Base-by-base conservation (phyloP, 2,329 filamentous ascomycete species). In the Colletotrichum chrysophilum region DNA sequence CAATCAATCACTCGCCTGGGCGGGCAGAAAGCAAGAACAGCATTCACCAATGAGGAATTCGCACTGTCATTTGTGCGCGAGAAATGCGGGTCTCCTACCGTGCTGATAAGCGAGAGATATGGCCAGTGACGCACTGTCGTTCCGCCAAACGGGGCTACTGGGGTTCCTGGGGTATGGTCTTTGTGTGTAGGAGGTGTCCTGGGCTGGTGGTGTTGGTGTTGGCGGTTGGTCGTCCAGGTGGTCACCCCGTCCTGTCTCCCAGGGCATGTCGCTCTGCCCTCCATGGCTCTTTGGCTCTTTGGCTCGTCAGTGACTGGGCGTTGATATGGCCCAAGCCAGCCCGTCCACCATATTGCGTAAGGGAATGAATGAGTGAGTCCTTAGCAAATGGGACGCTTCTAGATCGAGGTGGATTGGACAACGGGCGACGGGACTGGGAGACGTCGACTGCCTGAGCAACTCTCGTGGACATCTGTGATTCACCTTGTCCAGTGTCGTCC, bases 51-150 rank as follows among this genome's bases (percentile, higher is more conserved):
- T 68, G 32, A 55, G 43, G 28, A 64, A 65, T 48, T 64, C 71
- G 71, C 71, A 74, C 71, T 71, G 71, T 74, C 60, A 60, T 70
- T 74, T 71, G 71, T 74, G 71, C 34, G 71, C 34, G 60, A 28
- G n/a, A 56, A 74, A 48, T 52, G 66, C 68, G 71, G 67, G 71
- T 58, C 71, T 14, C 16, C 30, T 74, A 71, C 58, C 34, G 67
- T 74, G 66, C 48, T 74, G 71, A 71, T 66, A 74, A 74, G 71
- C 71, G 71, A 74, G 71, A 10, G 28, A 43, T 60, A 32, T 48
- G 13, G 26, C 26, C 21, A 10, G 6, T 32, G 34, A 71, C 60
- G 67, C 67, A 71, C 71, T 64, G 60, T 70, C 43, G 43, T 36
- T 34, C 66, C 30, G 60, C 58, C 34, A 65, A 73, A 69, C 24